Evolutionary conservation across 192 early-diverging fungal genomes (phyloP).

Genomic region (Powellomyces hirtus): DNA sequence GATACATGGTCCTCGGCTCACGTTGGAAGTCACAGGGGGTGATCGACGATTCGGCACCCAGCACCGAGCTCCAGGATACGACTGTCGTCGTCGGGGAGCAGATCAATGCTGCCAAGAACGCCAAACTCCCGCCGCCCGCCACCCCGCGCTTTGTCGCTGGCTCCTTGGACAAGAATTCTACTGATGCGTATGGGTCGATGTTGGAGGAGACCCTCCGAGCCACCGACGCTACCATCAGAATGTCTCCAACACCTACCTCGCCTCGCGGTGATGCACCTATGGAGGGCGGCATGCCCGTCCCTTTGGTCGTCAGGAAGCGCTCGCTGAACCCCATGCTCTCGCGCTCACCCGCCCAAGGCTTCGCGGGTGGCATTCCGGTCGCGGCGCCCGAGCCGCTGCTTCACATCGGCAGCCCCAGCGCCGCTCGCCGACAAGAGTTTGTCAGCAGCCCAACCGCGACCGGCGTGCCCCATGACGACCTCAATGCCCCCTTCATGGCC

Average conservation of each 20-base stretch:
- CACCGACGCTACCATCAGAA: background rate
- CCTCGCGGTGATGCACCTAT: too few species aligned
- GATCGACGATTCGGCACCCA: conserved; percentile 15
- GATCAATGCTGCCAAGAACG: background rate
- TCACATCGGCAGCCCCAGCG: background rate
- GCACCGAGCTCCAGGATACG: conserved; percentile 31
- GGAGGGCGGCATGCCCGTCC: background rate
- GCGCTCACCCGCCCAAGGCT: background rate
- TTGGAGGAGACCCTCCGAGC: background rate
- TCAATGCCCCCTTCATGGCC: conserved; percentile 13
- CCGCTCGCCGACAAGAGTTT: background rate
- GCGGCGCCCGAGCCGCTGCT: conserved; percentile 17
- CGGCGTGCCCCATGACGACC: conserved; percentile 3
- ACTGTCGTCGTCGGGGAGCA: conserved; percentile 7
- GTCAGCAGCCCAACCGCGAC: background rate
- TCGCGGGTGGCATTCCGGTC: background rate
- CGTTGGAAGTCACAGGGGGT: conserved; percentile 14
- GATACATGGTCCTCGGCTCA: conserved; percentile 51
- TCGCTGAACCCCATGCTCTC: background rate
- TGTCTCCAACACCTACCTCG: too few species aligned
- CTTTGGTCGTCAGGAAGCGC: background rate
- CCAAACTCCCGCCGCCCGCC: background rate
- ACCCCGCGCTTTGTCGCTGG: conserved; percentile 7
- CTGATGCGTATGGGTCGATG: background rate
- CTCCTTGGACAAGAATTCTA: background rate